Conservation (phyloP, 345 rosid species). For the Brassica cretica region DNA sequence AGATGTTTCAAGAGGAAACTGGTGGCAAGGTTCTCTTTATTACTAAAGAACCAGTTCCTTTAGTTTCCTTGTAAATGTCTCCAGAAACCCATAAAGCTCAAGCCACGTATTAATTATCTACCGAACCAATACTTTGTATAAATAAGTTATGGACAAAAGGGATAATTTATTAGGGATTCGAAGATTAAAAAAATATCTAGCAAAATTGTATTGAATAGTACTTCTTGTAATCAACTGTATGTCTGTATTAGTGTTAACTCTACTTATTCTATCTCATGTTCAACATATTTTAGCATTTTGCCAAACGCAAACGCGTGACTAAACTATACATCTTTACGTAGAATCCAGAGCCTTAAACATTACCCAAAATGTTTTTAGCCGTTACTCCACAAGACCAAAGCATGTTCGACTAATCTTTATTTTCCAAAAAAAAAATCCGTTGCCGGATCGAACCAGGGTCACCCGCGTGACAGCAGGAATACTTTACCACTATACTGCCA, state of each 20-base stretch:
- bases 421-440: slow-evolving; percentile 45
- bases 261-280: not conserved
- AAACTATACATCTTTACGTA: not conserved
- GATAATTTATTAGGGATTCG: not conserved
- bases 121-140: slow-evolving; percentile 24
- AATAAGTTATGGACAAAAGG: slow-evolving; percentile 15
- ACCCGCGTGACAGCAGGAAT: slow-evolving; percentile 95
- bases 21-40: slow-evolving; percentile 99
- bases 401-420: not conserved
- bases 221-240: not conserved
- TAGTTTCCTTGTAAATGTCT: slow-evolving; percentile 29
- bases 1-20: slow-evolving; percentile 87
- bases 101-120: slow-evolving; percentile 30
- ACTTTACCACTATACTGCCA: slow-evolving; percentile 96
- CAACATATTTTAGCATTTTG: too few species aligned
- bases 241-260: not conserved
- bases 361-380: not conserved
- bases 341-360: not conserved
- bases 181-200: not conserved
- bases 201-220: not conserved
- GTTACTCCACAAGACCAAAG: not conserved
- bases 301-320: not conserved
- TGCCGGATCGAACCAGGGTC: slow-evolving; percentile 98
- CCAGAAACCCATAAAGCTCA: slow-evolving; percentile 22
- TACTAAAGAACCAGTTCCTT: slow-evolving; percentile 48